Percentiles rank a stretch among this genome's conserved stretches.
Conservation (phyloP, 2,329 filamentous ascomycete species). For the Cladosporium sp. region DNA sequence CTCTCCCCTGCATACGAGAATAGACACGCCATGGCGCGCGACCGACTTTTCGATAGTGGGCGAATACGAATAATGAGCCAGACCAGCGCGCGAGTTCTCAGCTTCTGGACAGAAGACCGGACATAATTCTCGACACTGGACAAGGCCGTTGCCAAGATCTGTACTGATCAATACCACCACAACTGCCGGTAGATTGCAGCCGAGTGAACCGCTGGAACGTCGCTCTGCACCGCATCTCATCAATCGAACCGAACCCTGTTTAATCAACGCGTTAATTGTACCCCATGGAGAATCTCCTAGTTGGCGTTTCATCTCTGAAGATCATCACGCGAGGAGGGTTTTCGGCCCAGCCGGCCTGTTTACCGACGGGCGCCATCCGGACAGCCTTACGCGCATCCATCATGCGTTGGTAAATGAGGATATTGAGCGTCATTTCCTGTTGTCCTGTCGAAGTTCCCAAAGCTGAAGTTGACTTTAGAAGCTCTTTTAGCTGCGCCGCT, state of each 20-base stretch:
- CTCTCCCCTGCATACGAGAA: neutral
- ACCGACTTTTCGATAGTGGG: neutral
- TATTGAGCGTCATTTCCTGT: too few relatives aligned
- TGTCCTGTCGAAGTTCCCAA: too few relatives aligned
- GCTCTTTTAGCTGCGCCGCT: too few relatives aligned
- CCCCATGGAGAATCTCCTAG: neutral
- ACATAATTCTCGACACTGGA: neutral
- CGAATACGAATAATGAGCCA: neutral
- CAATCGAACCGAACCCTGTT: neutral
- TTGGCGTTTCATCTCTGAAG: conserved; percentile 11
- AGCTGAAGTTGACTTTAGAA: too few relatives aligned
- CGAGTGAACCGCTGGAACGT: neutral
- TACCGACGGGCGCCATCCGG: neutral
- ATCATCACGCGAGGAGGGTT: neutral
- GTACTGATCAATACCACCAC: neutral
- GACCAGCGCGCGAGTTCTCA: neutral
- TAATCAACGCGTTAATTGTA: neutral
- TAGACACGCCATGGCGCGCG: neutral
- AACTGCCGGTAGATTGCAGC: neutral
- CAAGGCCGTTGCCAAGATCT: neutral
- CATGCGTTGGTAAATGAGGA: neutral
- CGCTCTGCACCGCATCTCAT: neutral
- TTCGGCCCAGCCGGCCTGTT: neutral
- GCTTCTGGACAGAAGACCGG: neutral
- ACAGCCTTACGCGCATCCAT: neutral